Conservation (phyloP, 208 protist species). For the Jaenimonas drosophilae region DNA sequence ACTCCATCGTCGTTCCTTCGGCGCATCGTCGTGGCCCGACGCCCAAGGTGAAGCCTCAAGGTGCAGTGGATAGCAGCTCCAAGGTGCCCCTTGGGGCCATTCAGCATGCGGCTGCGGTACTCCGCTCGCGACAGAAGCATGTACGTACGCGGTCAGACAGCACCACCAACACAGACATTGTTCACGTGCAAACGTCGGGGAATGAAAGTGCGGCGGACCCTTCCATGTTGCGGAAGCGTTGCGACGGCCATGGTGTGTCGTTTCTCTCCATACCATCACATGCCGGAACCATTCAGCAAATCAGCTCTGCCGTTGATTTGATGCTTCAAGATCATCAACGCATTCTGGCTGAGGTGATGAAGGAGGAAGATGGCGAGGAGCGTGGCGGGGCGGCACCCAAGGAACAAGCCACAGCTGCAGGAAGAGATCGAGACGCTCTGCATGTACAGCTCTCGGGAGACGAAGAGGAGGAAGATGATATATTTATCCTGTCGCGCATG, state of each 20-base stretch:
- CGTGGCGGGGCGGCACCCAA: neutral
- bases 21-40: slow-evolving; percentile 20
- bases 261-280: too few species aligned
- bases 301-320: slow-evolving; percentile 32
- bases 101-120: slow-evolving; percentile 25
- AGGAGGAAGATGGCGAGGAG: slow-evolving; percentile 10
- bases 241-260: neutral
- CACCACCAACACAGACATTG: neutral
- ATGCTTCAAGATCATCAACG: slow-evolving; percentile 72
- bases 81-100: slow-evolving; percentile 63
- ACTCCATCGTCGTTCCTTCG: too few species aligned
- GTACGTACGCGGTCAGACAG: neutral
- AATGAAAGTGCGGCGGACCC: neutral
- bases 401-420: neutral
- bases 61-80: slow-evolving; percentile 14
- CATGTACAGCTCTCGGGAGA: neutral
- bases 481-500: slow-evolving; percentile 45
- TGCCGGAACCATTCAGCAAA: slow-evolving; percentile 19
- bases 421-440: neutral
- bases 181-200: neutral
- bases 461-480: slow-evolving; percentile 36
- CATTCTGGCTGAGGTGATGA: slow-evolving; percentile 41
- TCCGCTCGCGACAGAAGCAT: neutral
- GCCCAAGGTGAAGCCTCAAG: slow-evolving; percentile 77
- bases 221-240: neutral